Percentiles rank a stretch among this genome's conserved stretches.
Evolutionary conservation across 164 flowering plant genomes (phyloP).

Genomic region (Buxus sempervirens): DNA sequence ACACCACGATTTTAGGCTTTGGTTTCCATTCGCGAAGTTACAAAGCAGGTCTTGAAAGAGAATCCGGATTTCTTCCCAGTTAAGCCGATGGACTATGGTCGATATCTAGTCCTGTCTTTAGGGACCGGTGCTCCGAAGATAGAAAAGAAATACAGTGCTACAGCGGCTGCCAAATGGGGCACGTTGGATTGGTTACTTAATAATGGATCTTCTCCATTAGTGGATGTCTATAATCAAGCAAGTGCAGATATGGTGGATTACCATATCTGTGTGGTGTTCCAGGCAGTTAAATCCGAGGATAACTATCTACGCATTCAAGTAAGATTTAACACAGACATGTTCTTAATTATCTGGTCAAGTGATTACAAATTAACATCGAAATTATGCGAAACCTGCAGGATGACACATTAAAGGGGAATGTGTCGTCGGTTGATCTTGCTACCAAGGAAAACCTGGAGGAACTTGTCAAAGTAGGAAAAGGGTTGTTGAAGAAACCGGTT

Average conservation of each 20-base stretch:
- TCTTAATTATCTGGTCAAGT: too few species aligned
- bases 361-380: too few species aligned
- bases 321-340: not conserved
- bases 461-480: too few species aligned
- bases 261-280: conserved; percentile 23
- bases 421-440: not conserved
- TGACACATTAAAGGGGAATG: not conserved
- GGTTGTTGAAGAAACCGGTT: conserved; percentile 1
- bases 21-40: conserved; percentile 28
- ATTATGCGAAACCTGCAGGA: not conserved
- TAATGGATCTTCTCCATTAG: conserved; percentile 24
- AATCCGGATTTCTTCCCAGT: conserved; percentile 21
- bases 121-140: conserved; percentile 34
- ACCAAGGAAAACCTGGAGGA: conserved; percentile 5
- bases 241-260: conserved; percentile 35
- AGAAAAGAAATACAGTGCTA: conserved; percentile 19
- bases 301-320: conserved; percentile 39
- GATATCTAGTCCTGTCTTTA: conserved; percentile 29
- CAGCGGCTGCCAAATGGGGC: conserved; percentile 33
- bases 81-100: conserved; percentile 20
- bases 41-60: conserved; percentile 17
- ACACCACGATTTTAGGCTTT: conserved; percentile 14
- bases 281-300: conserved; percentile 21
- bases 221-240: conserved; percentile 30
- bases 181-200: conserved; percentile 25